Percentiles rank a stretch among this genome's conserved stretches.
phyloP scores from a whole-genome alignment of 116 monocot species.

The Dioscorea cayenensis region DNA sequence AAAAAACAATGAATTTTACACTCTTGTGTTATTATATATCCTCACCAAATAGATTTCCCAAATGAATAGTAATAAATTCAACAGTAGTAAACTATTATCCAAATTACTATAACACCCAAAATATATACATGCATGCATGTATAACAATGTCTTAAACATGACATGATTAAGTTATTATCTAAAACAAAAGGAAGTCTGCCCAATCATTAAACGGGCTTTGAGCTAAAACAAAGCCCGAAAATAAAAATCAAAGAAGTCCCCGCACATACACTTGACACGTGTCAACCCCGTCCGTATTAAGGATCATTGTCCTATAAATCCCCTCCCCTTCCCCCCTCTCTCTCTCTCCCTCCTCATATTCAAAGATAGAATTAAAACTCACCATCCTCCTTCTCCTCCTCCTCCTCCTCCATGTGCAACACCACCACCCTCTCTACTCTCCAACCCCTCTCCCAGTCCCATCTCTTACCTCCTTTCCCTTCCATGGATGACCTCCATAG shows the following conservation, averaged over 20 bases:
- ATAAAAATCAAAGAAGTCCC: background rate
- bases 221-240: too few species aligned
- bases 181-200: background rate
- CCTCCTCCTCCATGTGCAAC: conserved; percentile 14
- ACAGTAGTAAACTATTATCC: too few species aligned
- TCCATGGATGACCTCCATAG: conserved; percentile 32
- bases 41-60: too few species aligned
- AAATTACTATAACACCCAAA: too few species aligned
- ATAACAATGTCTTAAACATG: too few species aligned
- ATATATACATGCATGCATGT: too few species aligned
- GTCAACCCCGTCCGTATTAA: background rate
- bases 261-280: background rate
- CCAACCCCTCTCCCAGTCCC: background rate
- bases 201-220: background rate
- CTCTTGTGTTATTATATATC: too few species aligned
- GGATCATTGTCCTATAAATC: background rate
- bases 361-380: background rate
- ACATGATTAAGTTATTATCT: too few species aligned
- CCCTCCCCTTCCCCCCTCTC: background rate
- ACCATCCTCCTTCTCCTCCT: background rate
- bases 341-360: background rate
- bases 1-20: too few species aligned
- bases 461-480: conserved; percentile 5
- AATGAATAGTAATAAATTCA: too few species aligned
- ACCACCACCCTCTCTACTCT: background rate